Evolutionary conservation across 2,329 filamentous ascomycete genomes (phyloP).

Genomic region (Epichloe baconii): DNA sequence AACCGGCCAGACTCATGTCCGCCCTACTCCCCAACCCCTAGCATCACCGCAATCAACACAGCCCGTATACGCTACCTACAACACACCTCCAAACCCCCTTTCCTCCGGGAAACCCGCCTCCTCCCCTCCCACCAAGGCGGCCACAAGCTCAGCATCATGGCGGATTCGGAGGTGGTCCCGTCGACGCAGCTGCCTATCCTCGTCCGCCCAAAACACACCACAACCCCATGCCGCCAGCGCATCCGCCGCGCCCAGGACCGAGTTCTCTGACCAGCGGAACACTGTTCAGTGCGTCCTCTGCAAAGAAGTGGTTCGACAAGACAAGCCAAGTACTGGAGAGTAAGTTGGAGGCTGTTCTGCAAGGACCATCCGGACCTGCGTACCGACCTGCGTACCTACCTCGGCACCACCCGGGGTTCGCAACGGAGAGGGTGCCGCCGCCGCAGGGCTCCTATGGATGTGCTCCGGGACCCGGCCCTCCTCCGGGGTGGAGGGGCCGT

Average conservation of each 20-base stretch:
- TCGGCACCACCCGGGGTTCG: neutral
- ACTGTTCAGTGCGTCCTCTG: slow-evolving; percentile 21
- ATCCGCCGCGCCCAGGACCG: slow-evolving; percentile 8
- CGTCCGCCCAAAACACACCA: slow-evolving; percentile 21
- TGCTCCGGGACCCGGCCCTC: neutral
- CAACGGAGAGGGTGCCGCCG: no score
- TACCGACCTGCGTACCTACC: slow-evolving; percentile 6
- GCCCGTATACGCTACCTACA: slow-evolving; percentile 4
- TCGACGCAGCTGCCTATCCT: slow-evolving; percentile 16
- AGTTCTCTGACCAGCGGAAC: slow-evolving; percentile 9
- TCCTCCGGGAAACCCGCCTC: slow-evolving; percentile 7
- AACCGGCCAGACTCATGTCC: neutral
- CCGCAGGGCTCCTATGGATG: neutral
- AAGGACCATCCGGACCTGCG: slow-evolving; percentile 9
- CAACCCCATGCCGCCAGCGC: slow-evolving; percentile 10
- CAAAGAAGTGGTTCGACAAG: slow-evolving; percentile 22
- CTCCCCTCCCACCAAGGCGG: slow-evolving; percentile 17
- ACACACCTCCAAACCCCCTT: neutral
- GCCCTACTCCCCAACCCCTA: slow-evolving; percentile 1
- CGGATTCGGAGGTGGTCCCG: slow-evolving; percentile 11
- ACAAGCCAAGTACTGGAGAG: slow-evolving; percentile 22
- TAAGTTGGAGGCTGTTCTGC: slow-evolving; percentile 18
- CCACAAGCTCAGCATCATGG: slow-evolving; percentile 5
- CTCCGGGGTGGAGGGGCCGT: neutral
- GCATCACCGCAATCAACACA: slow-evolving; percentile 5